Conservation (phyloP, 192 early-diverging fungal genomes). For the Umbelopsis vinacea region DNA sequence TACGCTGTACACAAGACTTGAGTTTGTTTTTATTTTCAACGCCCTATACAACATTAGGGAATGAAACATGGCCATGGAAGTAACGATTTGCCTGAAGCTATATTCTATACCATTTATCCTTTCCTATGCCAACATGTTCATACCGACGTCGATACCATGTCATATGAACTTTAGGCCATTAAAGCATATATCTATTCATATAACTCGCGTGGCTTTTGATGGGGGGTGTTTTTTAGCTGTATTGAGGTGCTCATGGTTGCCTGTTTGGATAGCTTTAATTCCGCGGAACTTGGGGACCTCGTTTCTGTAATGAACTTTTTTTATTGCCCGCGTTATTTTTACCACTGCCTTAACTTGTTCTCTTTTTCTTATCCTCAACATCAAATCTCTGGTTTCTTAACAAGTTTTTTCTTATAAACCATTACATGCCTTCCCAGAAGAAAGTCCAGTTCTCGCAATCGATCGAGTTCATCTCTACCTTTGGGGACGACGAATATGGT, state of each 20-base stretch:
- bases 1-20: too few species aligned
- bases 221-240: neutral
- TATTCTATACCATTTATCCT: too few species aligned
- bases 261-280: constrained; percentile 8
- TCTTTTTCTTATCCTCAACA: constrained; percentile 1
- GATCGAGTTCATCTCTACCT: constrained; percentile 27
- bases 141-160: too few species aligned
- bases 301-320: constrained; percentile 17
- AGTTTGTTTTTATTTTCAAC: too few species aligned
- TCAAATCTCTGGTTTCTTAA: neutral
- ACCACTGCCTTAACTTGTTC: constrained; percentile 7
- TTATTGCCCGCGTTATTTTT: constrained; percentile 24
- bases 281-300: constrained; percentile 24
- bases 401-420: neutral
- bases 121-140: too few species aligned
- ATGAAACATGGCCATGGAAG: too few species aligned
- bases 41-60: too few species aligned
- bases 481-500: constrained; percentile 40
- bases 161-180: too few species aligned
- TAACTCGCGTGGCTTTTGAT: neutral
- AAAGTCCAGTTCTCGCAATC: constrained; percentile 32
- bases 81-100: too few species aligned
- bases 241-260: neutral
- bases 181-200: neutral
- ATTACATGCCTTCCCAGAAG: constrained; percentile 23